Conservation (phyloP, 441 rosid genomes). For the Raphanus hybrid region DNA sequence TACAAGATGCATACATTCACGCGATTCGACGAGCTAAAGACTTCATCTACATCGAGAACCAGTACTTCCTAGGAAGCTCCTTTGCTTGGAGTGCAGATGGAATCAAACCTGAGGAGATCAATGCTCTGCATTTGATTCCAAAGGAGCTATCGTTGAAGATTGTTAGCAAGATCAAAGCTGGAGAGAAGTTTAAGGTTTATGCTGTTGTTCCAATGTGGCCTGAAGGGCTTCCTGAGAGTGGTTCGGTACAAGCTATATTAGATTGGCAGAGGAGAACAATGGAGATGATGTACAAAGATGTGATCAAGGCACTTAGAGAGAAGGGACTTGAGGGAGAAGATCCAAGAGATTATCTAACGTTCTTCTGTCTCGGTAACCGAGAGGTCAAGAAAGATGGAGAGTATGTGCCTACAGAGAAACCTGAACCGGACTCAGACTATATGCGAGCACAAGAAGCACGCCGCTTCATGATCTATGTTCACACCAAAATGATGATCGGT, state of each 20-base stretch:
- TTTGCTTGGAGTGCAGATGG: conserved; percentile 75
- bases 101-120: conserved; percentile 83
- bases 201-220: conserved; percentile 98
- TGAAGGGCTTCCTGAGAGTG: conserved; percentile 90
- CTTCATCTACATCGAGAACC: conserved; percentile 86
- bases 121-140: conserved; percentile 81
- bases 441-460: conserved; percentile 81
- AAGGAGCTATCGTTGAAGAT: conserved; percentile 92
- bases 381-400: conserved; percentile 86
- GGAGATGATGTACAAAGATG: conserved; percentile 93
- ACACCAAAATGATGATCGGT: conserved; percentile 94
- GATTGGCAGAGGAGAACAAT: conserved; percentile 43
- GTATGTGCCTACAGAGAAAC: conserved; percentile 75
- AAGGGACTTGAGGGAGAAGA: conserved; percentile 61
- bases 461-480: conserved; percentile 37
- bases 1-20: conserved; percentile 86
- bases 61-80: conserved; percentile 92
- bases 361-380: conserved; percentile 93
- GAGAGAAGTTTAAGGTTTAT: conserved; percentile 81
- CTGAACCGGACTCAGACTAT: conserved; percentile 78
- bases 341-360: conserved; percentile 82
- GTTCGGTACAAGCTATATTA: conserved; percentile 85
- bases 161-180: conserved; percentile 83
- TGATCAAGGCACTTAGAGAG: conserved; percentile 69
- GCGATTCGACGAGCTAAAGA: conserved; percentile 90